Base-by-base conservation (phyloP, 2,329 filamentous ascomycete species). In the Daldinia sp. region DNA sequence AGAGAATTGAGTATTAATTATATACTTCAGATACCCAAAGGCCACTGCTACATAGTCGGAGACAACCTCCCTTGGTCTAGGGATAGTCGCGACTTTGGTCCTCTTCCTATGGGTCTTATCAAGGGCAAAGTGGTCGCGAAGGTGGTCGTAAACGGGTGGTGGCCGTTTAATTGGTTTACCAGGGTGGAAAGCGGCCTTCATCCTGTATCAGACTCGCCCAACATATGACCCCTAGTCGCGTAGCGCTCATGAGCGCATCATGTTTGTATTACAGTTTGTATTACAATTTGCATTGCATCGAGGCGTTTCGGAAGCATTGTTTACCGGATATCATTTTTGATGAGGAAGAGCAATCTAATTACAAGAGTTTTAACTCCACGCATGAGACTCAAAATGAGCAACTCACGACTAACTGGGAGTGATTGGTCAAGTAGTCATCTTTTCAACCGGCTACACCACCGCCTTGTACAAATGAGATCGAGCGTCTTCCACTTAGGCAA, bases 41-140 rank as follows among this genome's bases (percentile, higher is more conserved):
- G 95, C 1, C 95, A 99, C 81, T 96, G 93, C 72, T 98, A 93
- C 87, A 81, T 97, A 5, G 86, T 88, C 2, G 95, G 95, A 2
- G 95, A 99, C 77, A 98, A 98, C 76, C 74, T 97, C 64, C 83
- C 87, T 2, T 90, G 86, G 72, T 97, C 93, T 21, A 82, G 92
- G 67, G 95, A 99, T 80, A 97, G 93, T 41, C 87, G 95, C 64
- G 82, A 88, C 37, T 97, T 90, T 79, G 95, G 95, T 0, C 93
- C 95, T 0, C 76, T 99, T 25, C 95, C 95, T 0, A 80, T 99
- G 73, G 94, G 87, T 1, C 80, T 99, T 66, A 86, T 99, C 43
- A 88, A 85, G 71, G 93, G 93, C 47, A 98, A 96, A 75, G 88
- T 95, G 2, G 78, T 94, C 35, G 90, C 84, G 66, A 87, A 79